Conservation (phyloP, 192 early-diverging fungal genomes). For the Entrophospora sp. region DNA sequence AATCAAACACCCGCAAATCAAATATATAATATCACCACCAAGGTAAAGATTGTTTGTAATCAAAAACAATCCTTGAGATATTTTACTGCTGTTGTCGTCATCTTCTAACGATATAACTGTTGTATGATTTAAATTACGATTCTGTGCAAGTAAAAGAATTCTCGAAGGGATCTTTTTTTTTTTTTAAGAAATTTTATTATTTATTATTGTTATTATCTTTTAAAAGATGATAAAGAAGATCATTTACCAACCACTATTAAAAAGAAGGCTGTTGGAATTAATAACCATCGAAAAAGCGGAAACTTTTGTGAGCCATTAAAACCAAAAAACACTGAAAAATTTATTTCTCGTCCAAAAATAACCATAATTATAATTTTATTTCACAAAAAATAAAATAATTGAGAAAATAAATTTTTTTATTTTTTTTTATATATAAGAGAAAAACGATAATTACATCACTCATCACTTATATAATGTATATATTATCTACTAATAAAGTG, state of each 20-base stretch:
- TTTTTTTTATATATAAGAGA: too few relatives aligned
- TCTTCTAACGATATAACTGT: neutral
- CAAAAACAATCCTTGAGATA: neutral
- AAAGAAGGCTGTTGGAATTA: conserved; percentile 1
- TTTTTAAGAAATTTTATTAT: neutral
- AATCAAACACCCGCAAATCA: neutral
- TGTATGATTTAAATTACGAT: neutral
- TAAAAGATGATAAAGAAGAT: neutral
- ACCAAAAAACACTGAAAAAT: neutral
- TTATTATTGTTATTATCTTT: too few relatives aligned
- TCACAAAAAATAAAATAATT: neutral
- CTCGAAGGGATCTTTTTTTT: neutral
- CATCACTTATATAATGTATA: too few relatives aligned
- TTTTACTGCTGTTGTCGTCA: too few relatives aligned
- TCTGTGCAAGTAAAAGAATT: neutral
- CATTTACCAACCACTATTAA: neutral
- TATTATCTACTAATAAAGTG: too few relatives aligned
- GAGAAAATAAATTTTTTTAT: neutral
- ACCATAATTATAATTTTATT: neutral
- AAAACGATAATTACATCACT: too few relatives aligned
- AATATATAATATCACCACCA: neutral
- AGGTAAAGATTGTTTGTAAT: neutral
- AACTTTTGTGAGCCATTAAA: neutral
- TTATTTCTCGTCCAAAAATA: neutral
- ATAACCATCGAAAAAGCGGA: neutral